Conservation (phyloP, 352 stramenopile genomes). For the Phytophthora ramorum region DNA sequence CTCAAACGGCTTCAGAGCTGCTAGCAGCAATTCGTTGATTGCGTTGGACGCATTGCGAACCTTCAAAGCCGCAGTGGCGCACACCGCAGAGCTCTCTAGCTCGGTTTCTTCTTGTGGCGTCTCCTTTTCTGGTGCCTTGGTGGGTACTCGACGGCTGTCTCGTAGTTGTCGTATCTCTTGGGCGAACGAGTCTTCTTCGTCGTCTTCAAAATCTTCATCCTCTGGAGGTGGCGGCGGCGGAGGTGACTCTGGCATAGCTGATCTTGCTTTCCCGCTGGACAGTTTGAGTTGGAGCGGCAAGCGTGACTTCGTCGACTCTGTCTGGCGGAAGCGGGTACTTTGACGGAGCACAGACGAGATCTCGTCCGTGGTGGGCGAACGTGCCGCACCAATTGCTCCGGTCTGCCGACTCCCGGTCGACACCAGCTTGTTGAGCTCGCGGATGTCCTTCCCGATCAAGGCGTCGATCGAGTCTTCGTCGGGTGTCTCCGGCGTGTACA, state of each 20-base stretch:
- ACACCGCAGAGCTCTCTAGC: constrained; percentile 11
- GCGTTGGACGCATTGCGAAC: constrained; percentile 46
- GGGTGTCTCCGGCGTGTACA: constrained; percentile 14
- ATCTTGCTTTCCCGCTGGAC: constrained; percentile 2
- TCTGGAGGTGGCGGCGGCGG: constrained; percentile 23
- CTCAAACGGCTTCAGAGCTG: constrained; percentile 64
- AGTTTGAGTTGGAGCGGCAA: constrained; percentile 19
- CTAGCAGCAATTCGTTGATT: constrained; percentile 54
- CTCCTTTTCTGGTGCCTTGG: constrained; percentile 21
- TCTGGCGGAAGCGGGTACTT: constrained; percentile 43
- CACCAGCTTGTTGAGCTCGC: constrained; percentile 50
- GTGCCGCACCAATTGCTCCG: not conserved
- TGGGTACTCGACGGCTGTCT: constrained; percentile 18
- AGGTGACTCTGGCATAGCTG: constrained; percentile 15
- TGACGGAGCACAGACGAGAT: constrained; percentile 37
- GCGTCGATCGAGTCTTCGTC: constrained; percentile 54
- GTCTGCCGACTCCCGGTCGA: constrained; percentile 24
- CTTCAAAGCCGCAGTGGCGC: constrained; percentile 11
- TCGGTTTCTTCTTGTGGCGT: constrained; percentile 15
- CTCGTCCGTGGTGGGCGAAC: constrained; percentile 41
- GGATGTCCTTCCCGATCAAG: constrained; percentile 56
- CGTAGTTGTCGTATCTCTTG: constrained; percentile 49
- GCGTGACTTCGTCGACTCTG: constrained; percentile 1
- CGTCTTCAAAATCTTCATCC: constrained; percentile 20
- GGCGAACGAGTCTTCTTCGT: constrained; percentile 56